Evolutionary conservation across 768 basidiomycete genomes (phyloP).

Genomic region (Suillus subluteus): DNA sequence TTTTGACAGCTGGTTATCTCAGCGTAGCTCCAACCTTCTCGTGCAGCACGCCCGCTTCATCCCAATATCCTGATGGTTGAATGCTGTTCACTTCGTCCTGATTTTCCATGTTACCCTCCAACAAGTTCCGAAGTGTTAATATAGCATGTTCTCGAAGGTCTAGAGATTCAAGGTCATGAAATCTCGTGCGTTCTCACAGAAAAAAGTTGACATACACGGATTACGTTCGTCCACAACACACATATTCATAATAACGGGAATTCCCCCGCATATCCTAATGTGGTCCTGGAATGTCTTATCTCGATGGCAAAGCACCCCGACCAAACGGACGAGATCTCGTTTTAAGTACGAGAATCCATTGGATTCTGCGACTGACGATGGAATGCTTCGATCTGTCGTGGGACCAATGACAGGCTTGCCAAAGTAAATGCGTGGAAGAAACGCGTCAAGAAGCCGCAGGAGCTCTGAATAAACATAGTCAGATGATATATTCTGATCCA

Average conservation of each 20-base stretch:
- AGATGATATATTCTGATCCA: neutral
- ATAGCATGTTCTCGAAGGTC: conserved; percentile 93
- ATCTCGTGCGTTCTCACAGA: neutral
- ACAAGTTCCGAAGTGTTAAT: conserved; percentile 77
- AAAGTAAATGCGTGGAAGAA: conserved; percentile 85
- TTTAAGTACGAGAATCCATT: conserved; percentile 85
- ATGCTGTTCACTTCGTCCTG: conserved; percentile 79
- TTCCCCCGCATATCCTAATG: conserved; percentile 69
- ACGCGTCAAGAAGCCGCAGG: conserved; percentile 73
- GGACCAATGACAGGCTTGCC: conserved; percentile 54
- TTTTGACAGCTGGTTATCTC: conserved; percentile 22
- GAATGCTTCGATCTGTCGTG: conserved; percentile 1
- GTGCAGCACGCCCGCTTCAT: conserved; percentile 56
- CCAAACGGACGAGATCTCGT: conserved; percentile 84
- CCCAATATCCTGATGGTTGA: conserved; percentile 63
- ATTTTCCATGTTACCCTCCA: conserved; percentile 77
- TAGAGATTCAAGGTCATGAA: conserved; percentile 2
- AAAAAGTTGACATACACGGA: conserved; percentile 70
- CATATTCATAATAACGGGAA: conserved; percentile 83
- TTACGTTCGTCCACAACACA: conserved; percentile 91
- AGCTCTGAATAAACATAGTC: conserved; percentile 51
- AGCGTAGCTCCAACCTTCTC: conserved; percentile 39
- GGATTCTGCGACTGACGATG: conserved; percentile 37
- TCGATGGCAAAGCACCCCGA: conserved; percentile 77
- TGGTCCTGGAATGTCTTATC: conserved; percentile 73